These are phyloP conservation scores for Phytophthora tubulina DNA, from an alignment of 352 stramenopile species.

Conservation along the genomic window DNA sequence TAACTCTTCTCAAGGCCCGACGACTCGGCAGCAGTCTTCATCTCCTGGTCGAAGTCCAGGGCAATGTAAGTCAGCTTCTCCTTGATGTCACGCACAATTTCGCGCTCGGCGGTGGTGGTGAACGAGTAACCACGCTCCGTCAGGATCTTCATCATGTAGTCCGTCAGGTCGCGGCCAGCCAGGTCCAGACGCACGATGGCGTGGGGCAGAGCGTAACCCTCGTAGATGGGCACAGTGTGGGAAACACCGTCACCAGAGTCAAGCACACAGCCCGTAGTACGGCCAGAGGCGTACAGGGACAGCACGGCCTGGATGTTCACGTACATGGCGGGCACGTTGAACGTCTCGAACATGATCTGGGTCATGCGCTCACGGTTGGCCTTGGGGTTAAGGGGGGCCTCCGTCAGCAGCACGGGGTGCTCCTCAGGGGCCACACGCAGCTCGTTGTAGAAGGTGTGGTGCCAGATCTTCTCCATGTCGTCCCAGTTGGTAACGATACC, in stretches of 20 bases:
- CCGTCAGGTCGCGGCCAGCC: constrained; percentile 94
- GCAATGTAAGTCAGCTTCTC: constrained; percentile 97
- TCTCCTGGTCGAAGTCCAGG: constrained; percentile 95
- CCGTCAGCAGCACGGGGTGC: constrained; percentile 96
- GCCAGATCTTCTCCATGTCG: constrained; percentile 99
- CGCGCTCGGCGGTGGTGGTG: constrained; percentile 94
- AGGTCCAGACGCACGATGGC: constrained; percentile 95
- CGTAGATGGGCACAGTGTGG: constrained; percentile 96
- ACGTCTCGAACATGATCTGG: constrained; percentile 98
- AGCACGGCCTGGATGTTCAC: constrained; percentile 96
- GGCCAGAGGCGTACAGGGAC: constrained; percentile 95
- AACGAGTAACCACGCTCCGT: constrained; percentile 96
- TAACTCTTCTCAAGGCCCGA: constrained; percentile 95
- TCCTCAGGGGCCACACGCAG: constrained; percentile 96
- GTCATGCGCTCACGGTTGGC: constrained; percentile 93
- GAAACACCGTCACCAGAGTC: constrained; percentile 95
- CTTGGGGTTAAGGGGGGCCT: constrained; percentile 95
- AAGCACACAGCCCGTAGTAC: constrained; percentile 96
- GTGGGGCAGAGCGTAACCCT: constrained; percentile 96
- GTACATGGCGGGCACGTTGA: constrained; percentile 95
- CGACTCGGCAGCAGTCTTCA: constrained; percentile 88
- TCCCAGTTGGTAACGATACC: constrained; percentile 99
- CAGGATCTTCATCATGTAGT: constrained; percentile 98
- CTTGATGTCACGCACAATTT: constrained; percentile 98
- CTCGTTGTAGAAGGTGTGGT: constrained; percentile 99